Conservation (phyloP, 73 alveolate species). For the Effrenium voratum region DNA sequence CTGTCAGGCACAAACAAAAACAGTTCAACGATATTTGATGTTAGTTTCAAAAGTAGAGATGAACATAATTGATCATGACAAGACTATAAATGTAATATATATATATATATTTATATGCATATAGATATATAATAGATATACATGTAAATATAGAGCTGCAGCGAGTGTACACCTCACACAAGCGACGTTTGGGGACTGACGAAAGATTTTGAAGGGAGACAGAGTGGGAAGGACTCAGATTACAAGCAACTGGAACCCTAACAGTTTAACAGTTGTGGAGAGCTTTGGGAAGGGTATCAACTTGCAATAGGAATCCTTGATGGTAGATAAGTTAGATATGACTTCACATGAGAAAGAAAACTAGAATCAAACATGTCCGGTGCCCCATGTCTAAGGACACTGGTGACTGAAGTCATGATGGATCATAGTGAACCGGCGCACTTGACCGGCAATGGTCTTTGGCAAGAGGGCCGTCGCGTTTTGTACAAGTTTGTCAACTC, state of each 20-base stretch:
- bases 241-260: not conserved
- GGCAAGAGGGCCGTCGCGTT: not conserved
- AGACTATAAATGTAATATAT: no score
- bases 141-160: no score
- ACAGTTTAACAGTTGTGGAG: not conserved
- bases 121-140: not conserved
- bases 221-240: not conserved
- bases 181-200: no score
- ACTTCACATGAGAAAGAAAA: not conserved
- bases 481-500: not conserved
- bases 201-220: no score
- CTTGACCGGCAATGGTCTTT: not conserved
- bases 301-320: not conserved
- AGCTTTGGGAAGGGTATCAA: not conserved
- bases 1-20: no score
- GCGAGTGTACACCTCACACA: no score
- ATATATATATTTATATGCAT: not conserved
- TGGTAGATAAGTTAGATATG: no score
- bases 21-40: no score
- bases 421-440: not conserved
- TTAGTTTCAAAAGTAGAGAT: no score
- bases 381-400: not conserved
- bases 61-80: not conserved
- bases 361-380: not conserved
- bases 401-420: conserved; percentile 5